phyloP scores from a whole-genome alignment of 176 grass and related monocot species.

The Oryza punctata region DNA sequence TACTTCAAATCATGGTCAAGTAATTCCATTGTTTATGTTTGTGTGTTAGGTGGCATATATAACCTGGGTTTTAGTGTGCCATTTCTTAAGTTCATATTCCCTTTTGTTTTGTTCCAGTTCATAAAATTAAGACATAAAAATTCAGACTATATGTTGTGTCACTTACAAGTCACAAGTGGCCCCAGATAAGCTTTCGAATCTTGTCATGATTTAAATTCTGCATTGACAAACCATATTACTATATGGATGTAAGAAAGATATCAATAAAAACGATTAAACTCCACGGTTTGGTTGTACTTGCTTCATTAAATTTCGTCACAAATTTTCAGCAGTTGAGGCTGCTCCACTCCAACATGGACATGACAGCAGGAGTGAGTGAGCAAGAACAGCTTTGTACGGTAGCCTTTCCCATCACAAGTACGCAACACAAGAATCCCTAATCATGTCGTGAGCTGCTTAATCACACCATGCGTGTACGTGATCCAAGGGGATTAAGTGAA shows the following conservation, averaged over 20 bases:
- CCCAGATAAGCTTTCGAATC: not conserved
- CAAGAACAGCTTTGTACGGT: not conserved
- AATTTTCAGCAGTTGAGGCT: not conserved
- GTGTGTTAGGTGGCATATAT: not conserved
- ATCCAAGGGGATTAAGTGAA: not conserved
- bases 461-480: not conserved
- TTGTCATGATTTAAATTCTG: not conserved
- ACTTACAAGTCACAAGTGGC: not conserved
- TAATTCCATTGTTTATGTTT: not conserved
- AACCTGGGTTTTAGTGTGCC: not conserved
- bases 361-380: not conserved
- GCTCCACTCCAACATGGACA: not conserved
- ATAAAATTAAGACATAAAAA: not conserved
- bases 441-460: not conserved
- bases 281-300: not conserved
- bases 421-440: not conserved
- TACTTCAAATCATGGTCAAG: not conserved
- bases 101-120: not conserved
- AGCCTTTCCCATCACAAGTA: not conserved
- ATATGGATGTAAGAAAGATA: not conserved
- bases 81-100: not conserved
- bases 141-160: not conserved
- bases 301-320: not conserved
- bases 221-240: not conserved
- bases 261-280: not conserved